A percentile compares a stretch with the other conserved stretches of the same genome.
phyloP scores from a whole-genome alignment of 2,329 filamentous ascomycete genomes.

The Pseudocercospora vitis region DNA sequence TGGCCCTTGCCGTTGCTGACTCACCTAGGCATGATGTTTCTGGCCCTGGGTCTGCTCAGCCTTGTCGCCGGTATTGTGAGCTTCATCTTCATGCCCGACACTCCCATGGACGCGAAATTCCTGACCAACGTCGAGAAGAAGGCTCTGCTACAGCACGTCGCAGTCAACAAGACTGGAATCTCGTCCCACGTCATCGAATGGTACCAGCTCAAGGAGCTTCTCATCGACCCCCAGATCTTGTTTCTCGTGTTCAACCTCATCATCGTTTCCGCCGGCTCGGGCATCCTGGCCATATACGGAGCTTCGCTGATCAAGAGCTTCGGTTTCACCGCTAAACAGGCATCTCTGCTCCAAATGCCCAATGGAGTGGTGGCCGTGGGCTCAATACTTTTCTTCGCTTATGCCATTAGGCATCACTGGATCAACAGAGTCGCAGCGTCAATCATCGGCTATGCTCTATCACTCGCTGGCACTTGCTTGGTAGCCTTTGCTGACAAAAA shows the following conservation, averaged over 20 bases:
- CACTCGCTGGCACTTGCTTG: constrained; percentile 29
- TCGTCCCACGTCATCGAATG: constrained; percentile 43
- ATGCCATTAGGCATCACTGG: constrained; percentile 19
- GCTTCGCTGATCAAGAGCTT: constrained; percentile 36
- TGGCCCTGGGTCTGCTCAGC: constrained; percentile 48
- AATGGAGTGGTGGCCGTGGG: constrained; percentile 55
- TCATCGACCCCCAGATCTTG: constrained; percentile 56
- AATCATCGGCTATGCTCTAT: constrained; percentile 20
- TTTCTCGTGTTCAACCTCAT: constrained; percentile 35
- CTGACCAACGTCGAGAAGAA: constrained; percentile 39
- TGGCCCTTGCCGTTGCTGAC: background rate
- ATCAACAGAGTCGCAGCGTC: constrained; percentile 31
- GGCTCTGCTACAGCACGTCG: constrained; percentile 48
- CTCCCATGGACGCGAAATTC: constrained; percentile 32
- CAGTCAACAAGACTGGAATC: constrained; percentile 45
- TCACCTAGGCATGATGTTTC: constrained; percentile 37
- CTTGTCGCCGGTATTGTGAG: constrained; percentile 38
- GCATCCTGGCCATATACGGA: constrained; percentile 43
- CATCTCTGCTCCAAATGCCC: constrained; percentile 53
- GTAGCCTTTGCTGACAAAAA: constrained; percentile 34
- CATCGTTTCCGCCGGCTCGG: constrained; percentile 40
- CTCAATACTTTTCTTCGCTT: constrained; percentile 20
- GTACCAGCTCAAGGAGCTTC: constrained; percentile 56
- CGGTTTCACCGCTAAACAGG: constrained; percentile 33
- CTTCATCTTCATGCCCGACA: constrained; percentile 36